Evolutionary conservation across 2,329 filamentous ascomycete genomes (phyloP).

Genomic region (Colletotrichum tofieldiae): DNA sequence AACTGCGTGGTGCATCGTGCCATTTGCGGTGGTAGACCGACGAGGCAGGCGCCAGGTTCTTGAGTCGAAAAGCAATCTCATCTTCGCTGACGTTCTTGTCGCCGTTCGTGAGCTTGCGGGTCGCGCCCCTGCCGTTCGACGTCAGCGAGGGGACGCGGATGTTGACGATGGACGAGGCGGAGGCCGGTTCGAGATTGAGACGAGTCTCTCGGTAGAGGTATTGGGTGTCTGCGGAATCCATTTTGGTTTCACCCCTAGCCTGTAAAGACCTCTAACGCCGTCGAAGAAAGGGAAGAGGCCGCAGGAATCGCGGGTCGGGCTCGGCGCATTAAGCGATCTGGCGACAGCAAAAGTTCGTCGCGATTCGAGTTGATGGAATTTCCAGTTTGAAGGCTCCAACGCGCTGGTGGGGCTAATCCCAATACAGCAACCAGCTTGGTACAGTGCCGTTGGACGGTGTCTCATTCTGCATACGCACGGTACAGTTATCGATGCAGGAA

Average conservation of each 20-base stretch:
- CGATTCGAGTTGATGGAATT: constrained; percentile 43
- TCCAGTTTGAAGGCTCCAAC: constrained; percentile 37
- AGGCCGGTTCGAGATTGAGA: constrained; percentile 84
- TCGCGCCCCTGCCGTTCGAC: constrained; percentile 60
- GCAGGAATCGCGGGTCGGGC: constrained; percentile 32
- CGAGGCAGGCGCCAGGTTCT: constrained; percentile 82
- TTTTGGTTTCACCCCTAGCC: constrained; percentile 66
- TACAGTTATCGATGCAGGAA: constrained; percentile 30
- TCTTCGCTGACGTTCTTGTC: constrained; percentile 68
- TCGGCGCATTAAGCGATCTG: constrained; percentile 31
- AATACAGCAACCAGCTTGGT: constrained; percentile 54
- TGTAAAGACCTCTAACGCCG: constrained; percentile 29
- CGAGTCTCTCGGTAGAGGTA: constrained; percentile 90
- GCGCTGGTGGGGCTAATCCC: constrained; percentile 50
- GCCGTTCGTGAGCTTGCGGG: constrained; percentile 54
- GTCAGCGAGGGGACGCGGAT: constrained; percentile 75
- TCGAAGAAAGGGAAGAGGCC: constrained; percentile 31
- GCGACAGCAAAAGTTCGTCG: constrained; percentile 32
- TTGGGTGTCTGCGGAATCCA: constrained; percentile 74
- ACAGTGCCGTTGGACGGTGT: constrained; percentile 26
- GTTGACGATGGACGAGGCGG: constrained; percentile 78
- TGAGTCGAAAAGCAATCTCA: constrained; percentile 80
- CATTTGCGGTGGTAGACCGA: constrained; percentile 88
- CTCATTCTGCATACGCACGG: background rate
- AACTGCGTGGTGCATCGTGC: constrained; percentile 83